A percentile compares a stretch with the other conserved stretches of the same genome.
phyloP scores from a whole-genome alignment of 2,329 filamentous ascomycete genomes.

The Orbilia ellipsospora region DNA sequence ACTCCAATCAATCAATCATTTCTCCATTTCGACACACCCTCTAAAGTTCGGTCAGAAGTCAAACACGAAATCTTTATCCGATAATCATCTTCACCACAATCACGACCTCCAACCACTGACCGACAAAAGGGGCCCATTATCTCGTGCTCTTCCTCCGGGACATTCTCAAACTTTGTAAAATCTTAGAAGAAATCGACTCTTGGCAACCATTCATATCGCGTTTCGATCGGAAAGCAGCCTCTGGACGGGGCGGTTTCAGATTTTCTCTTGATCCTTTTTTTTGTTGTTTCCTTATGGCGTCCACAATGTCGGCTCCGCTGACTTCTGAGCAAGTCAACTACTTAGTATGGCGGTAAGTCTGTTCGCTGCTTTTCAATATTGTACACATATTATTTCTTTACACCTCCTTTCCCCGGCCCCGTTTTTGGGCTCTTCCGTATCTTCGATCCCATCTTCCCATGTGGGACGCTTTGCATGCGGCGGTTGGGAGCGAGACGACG shows the following conservation, averaged over 20 bases:
- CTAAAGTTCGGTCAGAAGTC: neutral
- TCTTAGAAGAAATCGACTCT: slow-evolving; percentile 10
- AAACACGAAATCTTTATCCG: slow-evolving; percentile 32
- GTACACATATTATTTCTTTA: neutral
- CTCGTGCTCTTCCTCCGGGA: slow-evolving; percentile 8
- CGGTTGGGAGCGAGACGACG: slow-evolving; percentile 31
- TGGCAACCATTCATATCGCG: slow-evolving; percentile 47
- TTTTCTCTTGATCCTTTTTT: slow-evolving; percentile 22
- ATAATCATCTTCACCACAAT: slow-evolving; percentile 1
- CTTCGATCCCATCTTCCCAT: slow-evolving; percentile 25
- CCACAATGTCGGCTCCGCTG: slow-evolving; percentile 51
- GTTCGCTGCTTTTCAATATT: slow-evolving; percentile 10
- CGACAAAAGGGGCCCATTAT: slow-evolving; percentile 1
- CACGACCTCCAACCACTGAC: neutral
- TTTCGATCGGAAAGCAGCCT: slow-evolving; percentile 50
- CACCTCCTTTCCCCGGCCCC: slow-evolving; percentile 21
- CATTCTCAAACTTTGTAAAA: neutral
- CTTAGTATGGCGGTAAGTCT: slow-evolving; percentile 54
- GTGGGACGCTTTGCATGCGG: slow-evolving; percentile 34
- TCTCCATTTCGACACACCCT: slow-evolving; percentile 46
- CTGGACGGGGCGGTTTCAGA: slow-evolving; percentile 52
- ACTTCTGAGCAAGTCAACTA: slow-evolving; percentile 56
- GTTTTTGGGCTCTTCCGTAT: slow-evolving; percentile 6
- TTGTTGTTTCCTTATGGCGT: slow-evolving; percentile 24
- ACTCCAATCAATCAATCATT: slow-evolving; percentile 48